Evolutionary conservation across 805 yeast genomes (phyloP).

Genomic region (Metschnikowia baotianmanensis): DNA sequence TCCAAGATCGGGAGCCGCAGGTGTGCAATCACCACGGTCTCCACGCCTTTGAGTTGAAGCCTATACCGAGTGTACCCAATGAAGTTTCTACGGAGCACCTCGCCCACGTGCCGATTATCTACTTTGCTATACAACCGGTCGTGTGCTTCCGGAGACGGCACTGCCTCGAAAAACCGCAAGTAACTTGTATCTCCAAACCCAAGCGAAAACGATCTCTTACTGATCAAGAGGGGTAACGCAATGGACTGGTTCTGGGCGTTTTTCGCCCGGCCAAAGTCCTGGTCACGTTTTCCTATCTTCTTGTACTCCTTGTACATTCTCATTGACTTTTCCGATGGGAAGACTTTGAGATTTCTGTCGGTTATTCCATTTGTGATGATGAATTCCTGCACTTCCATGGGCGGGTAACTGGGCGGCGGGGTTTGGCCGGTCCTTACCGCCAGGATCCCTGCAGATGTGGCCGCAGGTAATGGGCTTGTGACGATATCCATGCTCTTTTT

Average conservation of each 20-base stretch:
- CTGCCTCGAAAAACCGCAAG: constrained; percentile 9
- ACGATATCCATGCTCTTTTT: no score
- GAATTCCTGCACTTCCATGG: constrained; percentile 9
- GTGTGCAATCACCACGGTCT: constrained; percentile 11
- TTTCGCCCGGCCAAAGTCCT: constrained; percentile 12
- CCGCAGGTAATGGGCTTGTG: background rate
- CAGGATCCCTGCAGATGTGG: background rate
- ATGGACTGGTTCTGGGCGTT: constrained; percentile 11
- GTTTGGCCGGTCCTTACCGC: background rate
- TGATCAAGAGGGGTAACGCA: constrained; percentile 15
- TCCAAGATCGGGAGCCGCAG: constrained; percentile 14
- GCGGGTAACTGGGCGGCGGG: background rate
- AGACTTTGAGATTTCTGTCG: constrained; percentile 9
- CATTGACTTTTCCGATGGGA: constrained; percentile 11
- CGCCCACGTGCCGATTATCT: constrained; percentile 13
- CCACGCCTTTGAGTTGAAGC: constrained; percentile 7
- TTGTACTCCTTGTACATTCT: constrained; percentile 11
- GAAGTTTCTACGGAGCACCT: constrained; percentile 9
- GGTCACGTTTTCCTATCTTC: background rate
- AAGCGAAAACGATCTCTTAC: constrained; percentile 5
- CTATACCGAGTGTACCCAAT: constrained; percentile 14
- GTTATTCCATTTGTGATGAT: constrained; percentile 11
- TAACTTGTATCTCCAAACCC: constrained; percentile 14
- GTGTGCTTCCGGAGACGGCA: constrained; percentile 14
- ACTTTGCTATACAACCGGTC: constrained; percentile 13